These are phyloP conservation scores for Asterophora parasitica DNA, from an alignment of 768 basidiomycete genomes.

Conservation along the genomic window DNA sequence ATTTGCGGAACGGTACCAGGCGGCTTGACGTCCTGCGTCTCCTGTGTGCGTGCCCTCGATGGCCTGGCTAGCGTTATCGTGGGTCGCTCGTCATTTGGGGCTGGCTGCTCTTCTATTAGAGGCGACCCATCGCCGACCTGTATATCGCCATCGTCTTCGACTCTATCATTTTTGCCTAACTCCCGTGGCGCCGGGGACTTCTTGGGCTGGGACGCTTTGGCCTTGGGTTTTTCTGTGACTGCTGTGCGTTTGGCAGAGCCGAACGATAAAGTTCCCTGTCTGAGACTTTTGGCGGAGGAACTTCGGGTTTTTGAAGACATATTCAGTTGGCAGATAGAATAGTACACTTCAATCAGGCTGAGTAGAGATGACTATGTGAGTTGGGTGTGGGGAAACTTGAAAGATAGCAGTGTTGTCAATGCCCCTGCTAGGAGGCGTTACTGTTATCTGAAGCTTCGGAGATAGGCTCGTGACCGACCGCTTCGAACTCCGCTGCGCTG, in stretches of 20 bases:
- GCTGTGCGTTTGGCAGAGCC: constrained; percentile 41
- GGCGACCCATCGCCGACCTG: constrained; percentile 21
- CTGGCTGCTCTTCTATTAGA: constrained; percentile 1
- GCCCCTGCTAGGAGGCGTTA: no score
- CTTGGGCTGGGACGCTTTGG: constrained; percentile 12
- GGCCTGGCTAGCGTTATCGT: background rate
- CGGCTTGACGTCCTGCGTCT: background rate
- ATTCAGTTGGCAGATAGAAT: background rate
- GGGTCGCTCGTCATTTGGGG: background rate
- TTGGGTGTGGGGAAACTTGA: no score
- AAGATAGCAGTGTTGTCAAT: no score
- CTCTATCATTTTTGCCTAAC: constrained; percentile 12
- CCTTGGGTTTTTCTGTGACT: constrained; percentile 23
- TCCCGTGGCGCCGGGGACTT: constrained; percentile 11
- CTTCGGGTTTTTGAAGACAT: background rate
- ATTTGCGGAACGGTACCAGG: background rate
- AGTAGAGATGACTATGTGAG: no score
- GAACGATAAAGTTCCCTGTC: constrained; percentile 44
- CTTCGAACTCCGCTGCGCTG: no score
- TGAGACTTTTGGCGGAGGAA: constrained; percentile 22
- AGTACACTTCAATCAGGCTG: no score
- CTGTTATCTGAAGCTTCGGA: no score
- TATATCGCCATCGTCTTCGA: constrained; percentile 21
- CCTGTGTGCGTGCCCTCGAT: background rate
- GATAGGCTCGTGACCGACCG: no score